phyloP scores from a whole-genome alignment of 106 monocot genomes.

The Platanthera guangdongensis region DNA sequence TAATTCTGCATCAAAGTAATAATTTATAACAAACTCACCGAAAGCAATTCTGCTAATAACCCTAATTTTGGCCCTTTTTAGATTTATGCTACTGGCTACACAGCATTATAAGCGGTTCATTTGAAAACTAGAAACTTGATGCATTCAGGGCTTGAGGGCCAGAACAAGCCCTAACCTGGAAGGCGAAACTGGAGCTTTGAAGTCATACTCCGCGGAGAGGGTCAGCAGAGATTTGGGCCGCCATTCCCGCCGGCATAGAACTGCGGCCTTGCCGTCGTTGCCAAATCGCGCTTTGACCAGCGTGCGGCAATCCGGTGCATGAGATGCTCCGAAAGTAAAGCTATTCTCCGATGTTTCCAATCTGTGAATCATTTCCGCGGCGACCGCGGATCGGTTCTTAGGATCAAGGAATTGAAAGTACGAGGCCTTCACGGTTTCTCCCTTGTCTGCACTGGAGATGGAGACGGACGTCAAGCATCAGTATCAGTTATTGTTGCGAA shows the following conservation, averaged over 20 bases:
- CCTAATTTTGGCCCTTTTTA: background rate
- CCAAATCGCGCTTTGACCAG: slow-evolving; percentile 30
- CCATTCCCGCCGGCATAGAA: slow-evolving; percentile 40
- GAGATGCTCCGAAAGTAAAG: slow-evolving; percentile 37
- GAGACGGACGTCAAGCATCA: background rate
- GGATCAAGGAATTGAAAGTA: slow-evolving; percentile 40
- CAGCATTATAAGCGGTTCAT: background rate
- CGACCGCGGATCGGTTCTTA: slow-evolving; percentile 20
- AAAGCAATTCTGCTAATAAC: background rate
- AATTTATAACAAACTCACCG: too few species aligned
- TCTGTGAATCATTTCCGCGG: slow-evolving; percentile 36
- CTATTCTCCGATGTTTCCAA: slow-evolving; percentile 26
- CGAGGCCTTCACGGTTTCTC: slow-evolving; percentile 40
- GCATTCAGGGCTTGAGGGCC: slow-evolving; percentile 31
- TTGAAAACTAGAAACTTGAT: background rate
- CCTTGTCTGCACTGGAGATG: slow-evolving; percentile 33
- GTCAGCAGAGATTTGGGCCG: slow-evolving; percentile 44
- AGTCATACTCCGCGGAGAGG: slow-evolving; percentile 45
- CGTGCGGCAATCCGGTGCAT: slow-evolving; percentile 22
- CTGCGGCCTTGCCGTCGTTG: slow-evolving; percentile 25
- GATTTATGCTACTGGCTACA: background rate
- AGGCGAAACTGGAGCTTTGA: slow-evolving; percentile 15
- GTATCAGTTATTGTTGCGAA: too few species aligned
- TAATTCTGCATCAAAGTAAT: background rate
- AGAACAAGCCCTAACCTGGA: slow-evolving; percentile 28